Percentiles rank a stretch among this genome's conserved stretches.
These are phyloP conservation scores for Bromus sterilis DNA, from an alignment of 176 grass and related monocot species.

Conservation along the genomic window DNA sequence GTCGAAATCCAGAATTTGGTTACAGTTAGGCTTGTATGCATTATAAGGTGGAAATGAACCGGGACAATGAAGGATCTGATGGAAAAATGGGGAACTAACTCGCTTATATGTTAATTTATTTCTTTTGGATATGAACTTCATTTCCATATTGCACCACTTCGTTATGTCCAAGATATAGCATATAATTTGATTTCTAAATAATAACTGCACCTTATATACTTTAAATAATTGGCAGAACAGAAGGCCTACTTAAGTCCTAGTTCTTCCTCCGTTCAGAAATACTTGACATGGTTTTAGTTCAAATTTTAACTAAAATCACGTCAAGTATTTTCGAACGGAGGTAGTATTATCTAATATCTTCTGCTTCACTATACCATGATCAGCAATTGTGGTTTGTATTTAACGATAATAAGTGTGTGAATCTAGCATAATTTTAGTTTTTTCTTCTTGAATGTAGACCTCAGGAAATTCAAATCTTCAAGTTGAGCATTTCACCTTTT, in stretches of 20 bases:
- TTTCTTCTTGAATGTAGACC: conserved; percentile 30
- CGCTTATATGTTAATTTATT: not conserved
- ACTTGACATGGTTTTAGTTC: too few relatives aligned
- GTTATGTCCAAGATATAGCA: not conserved
- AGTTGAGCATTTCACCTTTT: conserved; percentile 89
- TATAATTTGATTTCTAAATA: not conserved
- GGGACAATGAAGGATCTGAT: not conserved
- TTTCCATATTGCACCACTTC: not conserved
- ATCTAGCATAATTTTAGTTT: conserved; percentile 1
- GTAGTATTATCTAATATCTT: not conserved
- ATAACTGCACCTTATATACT: not conserved
- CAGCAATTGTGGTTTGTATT: not conserved
- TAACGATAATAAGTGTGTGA: not conserved
- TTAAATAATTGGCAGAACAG: not conserved
- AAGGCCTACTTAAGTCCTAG: not conserved
- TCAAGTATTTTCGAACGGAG: too few relatives aligned
- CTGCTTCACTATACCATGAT: not conserved
- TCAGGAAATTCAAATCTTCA: conserved; percentile 37
- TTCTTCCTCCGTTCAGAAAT: too few relatives aligned
- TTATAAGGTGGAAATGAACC: not conserved
- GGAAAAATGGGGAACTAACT: not conserved
- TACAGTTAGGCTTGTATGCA: not conserved
- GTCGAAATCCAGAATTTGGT: not conserved
- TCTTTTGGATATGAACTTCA: not conserved
- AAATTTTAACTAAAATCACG: too few relatives aligned